A percentile compares a stretch with the other conserved stretches of the same genome.
These are phyloP conservation scores for Ceratocystis diversiconidia DNA, from an alignment of 2,329 filamentous ascomycete genomes.

Conservation along the genomic window DNA sequence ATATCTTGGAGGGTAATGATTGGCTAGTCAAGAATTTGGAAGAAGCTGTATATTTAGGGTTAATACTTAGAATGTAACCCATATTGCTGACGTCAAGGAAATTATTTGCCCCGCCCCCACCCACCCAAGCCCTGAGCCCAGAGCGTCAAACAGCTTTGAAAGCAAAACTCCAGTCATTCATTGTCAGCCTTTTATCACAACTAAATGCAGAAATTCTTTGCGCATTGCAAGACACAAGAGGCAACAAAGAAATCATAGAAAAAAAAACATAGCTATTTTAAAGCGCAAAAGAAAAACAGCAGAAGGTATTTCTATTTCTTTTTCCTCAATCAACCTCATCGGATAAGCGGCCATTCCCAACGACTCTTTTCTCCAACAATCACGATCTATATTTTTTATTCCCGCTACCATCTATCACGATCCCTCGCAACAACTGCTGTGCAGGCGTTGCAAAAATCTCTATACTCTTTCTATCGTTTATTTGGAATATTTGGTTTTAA, in stretches of 20 bases:
- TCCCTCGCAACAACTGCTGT: neutral
- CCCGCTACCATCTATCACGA: neutral
- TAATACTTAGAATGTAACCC: neutral
- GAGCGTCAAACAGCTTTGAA: neutral
- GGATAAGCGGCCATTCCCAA: neutral
- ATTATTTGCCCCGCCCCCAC: conserved; percentile 1
- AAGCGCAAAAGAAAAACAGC: neutral
- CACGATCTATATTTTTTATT: neutral
- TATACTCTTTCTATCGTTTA: neutral
- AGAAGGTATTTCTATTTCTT: conserved; percentile 5
- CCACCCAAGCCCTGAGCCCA: neutral
- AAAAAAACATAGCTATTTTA: neutral
- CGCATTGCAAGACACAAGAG: neutral
- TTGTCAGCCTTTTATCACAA: neutral
- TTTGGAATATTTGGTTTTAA: conserved; percentile 7
- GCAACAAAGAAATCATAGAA: neutral
- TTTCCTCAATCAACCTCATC: neutral
- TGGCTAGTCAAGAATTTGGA: neutral
- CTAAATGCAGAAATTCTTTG: neutral
- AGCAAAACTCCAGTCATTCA: neutral
- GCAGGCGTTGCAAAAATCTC: neutral
- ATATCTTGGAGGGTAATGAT: neutral
- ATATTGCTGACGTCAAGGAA: conserved; percentile 1
- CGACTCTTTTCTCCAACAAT: neutral
- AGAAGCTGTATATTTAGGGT: neutral